Conservation (phyloP, 208 protist species). For the Leishmania martiniquensis region DNA sequence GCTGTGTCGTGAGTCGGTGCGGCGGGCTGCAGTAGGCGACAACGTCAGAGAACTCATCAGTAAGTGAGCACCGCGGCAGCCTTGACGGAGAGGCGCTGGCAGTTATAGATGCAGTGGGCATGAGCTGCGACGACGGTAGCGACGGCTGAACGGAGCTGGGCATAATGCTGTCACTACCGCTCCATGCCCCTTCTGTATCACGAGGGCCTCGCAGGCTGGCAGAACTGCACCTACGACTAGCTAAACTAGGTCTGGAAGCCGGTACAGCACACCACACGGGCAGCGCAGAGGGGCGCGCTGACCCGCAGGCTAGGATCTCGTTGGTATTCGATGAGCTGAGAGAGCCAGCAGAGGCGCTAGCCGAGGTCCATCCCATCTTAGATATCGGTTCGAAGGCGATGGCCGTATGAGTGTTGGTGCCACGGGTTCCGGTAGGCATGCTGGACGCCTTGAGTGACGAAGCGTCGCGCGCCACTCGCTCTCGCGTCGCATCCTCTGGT, state of each 20-base stretch:
- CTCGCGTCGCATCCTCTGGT: not conserved
- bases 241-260: conserved; percentile 6
- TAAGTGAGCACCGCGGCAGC: conserved; percentile 9
- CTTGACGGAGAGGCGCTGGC: not conserved
- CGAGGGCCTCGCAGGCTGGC: not conserved
- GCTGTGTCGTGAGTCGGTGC: conserved; percentile 9
- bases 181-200: not conserved
- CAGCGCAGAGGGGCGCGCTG: conserved; percentile 3
- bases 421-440: not conserved
- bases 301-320: conserved; percentile 4
- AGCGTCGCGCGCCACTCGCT: not conserved
- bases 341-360: not conserved
- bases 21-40: conserved; percentile 32
- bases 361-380: not conserved
- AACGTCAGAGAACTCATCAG: conserved; percentile 41
- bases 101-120: conserved; percentile 1
- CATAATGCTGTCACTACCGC: not conserved
- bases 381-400: not conserved
- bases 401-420: not conserved
- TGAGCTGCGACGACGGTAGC: conserved; percentile 13
- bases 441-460: not conserved
- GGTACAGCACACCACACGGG: conserved; percentile 1
- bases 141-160: conserved; percentile 23
- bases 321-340: not conserved
- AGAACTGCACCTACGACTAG: not conserved